Conservation (phyloP, 2,329 filamentous ascomycete genomes). For the Alternaria gansuensis region DNA sequence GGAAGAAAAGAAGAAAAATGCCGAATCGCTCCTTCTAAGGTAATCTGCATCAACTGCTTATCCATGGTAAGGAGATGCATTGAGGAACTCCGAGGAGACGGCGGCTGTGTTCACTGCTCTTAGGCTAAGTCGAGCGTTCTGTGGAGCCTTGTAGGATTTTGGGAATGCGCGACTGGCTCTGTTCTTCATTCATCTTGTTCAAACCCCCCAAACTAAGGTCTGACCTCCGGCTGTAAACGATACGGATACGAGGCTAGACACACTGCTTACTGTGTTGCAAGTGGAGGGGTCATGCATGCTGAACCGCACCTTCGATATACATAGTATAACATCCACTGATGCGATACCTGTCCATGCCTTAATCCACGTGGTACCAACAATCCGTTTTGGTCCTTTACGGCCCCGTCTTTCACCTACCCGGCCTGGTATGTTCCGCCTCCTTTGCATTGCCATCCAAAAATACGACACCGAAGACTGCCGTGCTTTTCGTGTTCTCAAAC, state of each 20-base stretch:
- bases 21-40: slow-evolving; percentile 7
- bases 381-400: not conserved
- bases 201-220: no score
- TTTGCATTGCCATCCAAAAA: not conserved
- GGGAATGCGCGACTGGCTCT: not conserved
- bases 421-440: not conserved
- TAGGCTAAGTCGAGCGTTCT: not conserved
- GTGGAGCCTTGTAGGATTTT: not conserved
- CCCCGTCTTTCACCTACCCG: not conserved
- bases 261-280: no score
- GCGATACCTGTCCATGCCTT: no score
- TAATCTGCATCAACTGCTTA: not conserved
- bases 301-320: no score
- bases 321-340: no score
- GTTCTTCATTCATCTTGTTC: not conserved
- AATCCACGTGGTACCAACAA: no score
- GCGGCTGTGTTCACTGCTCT: not conserved
- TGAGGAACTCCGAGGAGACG: not conserved
- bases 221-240: no score
- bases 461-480: not conserved
- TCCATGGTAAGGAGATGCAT: not conserved
- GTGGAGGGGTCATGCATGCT: no score
- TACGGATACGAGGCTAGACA: no score
- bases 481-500: not conserved
- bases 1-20: not conserved